Evolutionary conservation across 805 yeast genomes (phyloP), one percentile per base, ranked within the genome.

Genomic region (Ogataea saltuana): DNA sequence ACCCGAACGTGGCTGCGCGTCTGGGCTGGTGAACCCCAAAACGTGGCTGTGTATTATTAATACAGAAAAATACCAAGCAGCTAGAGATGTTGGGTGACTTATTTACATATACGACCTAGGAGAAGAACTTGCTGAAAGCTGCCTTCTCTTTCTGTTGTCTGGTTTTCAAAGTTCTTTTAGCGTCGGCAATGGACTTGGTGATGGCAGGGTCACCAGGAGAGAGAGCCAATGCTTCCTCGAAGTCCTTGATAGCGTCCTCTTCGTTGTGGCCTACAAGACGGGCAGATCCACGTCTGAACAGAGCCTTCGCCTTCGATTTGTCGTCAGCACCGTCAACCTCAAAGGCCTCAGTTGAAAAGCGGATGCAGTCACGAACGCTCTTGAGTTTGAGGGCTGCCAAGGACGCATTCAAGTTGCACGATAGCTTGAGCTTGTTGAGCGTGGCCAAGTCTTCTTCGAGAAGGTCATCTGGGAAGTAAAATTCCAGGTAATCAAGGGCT

Each of bases 271-370:
- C 68, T 7, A 75, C 65, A 46, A 78, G 64, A 56, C 80, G 75
- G 1, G 93, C 96, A 58, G 76, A 69, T 27, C 95, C 97, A 63
- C 91, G 81, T 63, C 98, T 82, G 70, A 82, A 90, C 33, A 78
- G 68, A 0, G 97, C 97, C 70, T 90, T 90, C 13, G 95, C 88
- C 61, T 76, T 77, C 17, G 88, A 80, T 49, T 81, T 76, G 30
- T 77, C 84, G 42, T 78, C 86, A 4, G 81, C 68, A 2, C 64
- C 65, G 27, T 78, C 83, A 19, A 74, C 75, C 40, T 77, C 84
- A 28, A 87, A 67, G 1, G 87, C 96, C 21, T 78, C 78, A 1
- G 80, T 70, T 3, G 95, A 75, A 4, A 85, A 80, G 19, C 69
- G 65, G 36, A 86, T 63, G 0, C 81, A 80, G 25, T 72, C 77